Evolutionary conservation across 2,329 filamentous ascomycete species (phyloP), one percentile per base, ranked within the genome.

Genomic region (Parascedosporium putredinis): DNA sequence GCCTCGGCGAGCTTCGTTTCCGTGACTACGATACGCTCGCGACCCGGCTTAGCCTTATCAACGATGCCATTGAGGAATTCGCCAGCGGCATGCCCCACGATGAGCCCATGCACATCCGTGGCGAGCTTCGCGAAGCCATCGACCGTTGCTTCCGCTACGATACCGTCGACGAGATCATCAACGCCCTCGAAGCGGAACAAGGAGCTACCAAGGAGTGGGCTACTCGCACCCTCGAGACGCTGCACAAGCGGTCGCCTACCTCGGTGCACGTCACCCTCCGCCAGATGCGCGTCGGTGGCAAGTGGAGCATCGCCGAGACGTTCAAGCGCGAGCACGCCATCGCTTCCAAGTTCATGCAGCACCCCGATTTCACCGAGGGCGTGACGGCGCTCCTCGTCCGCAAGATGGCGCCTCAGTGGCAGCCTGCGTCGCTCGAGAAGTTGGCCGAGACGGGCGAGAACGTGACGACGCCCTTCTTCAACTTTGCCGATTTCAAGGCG

Each of bases 41-140:
- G 20, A 70, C 81, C 40, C 83, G 90, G 49, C 73, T 89, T 52
- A 67, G 72, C 42, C 74, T 88, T 57, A 86, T 98, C 67, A 85
- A 93, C 70, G 75, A 78, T 58, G 95, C 93, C 24, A 88, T 98
- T 55, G 86, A 95, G 58, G 94, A 98, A 67, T 98, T 86, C 70
- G 79, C 77, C 56, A 94, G 89, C 2, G 89, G 88, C 34, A 72
- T 98, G 42, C 93, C 93, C 4, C 76, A 85, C 56, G 78, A 84
- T 59, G 75, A 87, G 65, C 78, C 79, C 18, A 81, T 87, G 25
- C 66, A 74, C 16, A 65, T 95, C 42, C 75, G 73, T 23, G 89
- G 88, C 52, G 71, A 79, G 54, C 70, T 90, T 42, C 86, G 94
- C 57, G 68, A 76, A 50, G 84, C 87, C 23, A 91, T 98, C 60